These are phyloP conservation scores for Coemansia sp. DNA, from an alignment of 192 early-diverging fungal species.

Conservation along the genomic window DNA sequence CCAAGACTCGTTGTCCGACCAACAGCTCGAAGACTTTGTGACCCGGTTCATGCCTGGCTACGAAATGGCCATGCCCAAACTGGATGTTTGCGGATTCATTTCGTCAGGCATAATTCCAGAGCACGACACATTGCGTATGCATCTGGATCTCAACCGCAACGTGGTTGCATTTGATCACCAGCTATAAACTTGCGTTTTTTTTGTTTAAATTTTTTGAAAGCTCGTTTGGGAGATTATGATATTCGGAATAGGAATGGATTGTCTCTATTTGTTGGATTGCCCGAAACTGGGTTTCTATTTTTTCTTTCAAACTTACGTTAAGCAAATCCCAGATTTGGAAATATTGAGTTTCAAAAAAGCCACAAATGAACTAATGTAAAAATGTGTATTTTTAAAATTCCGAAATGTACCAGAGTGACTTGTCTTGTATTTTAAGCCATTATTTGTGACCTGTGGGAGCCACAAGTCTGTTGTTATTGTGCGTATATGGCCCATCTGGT, in stretches of 20 bases:
- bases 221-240: not conserved
- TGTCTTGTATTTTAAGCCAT: not conserved
- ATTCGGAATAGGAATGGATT: not conserved
- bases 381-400: not conserved
- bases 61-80: slow-evolving; percentile 40
- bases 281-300: not conserved
- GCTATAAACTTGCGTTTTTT: not conserved
- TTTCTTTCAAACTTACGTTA: not conserved
- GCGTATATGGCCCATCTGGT: not conserved
- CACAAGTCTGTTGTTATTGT: not conserved
- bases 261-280: not conserved
- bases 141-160: slow-evolving; percentile 44
- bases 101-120: slow-evolving; percentile 25
- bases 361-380: not conserved
- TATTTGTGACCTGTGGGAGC: not conserved
- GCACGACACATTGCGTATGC: slow-evolving; percentile 35
- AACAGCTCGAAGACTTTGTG: slow-evolving; percentile 82
- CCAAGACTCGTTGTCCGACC: slow-evolving; percentile 59
- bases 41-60: slow-evolving; percentile 88
- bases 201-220: no score
- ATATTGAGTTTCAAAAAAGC: slow-evolving; percentile 4
- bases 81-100: slow-evolving; percentile 36
- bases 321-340: not conserved
- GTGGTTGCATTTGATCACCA: slow-evolving; percentile 40
- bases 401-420: not conserved